These are phyloP conservation scores for Serpula lacrymans DNA, from an alignment of 768 basidiomycete genomes.

Conservation along the genomic window DNA sequence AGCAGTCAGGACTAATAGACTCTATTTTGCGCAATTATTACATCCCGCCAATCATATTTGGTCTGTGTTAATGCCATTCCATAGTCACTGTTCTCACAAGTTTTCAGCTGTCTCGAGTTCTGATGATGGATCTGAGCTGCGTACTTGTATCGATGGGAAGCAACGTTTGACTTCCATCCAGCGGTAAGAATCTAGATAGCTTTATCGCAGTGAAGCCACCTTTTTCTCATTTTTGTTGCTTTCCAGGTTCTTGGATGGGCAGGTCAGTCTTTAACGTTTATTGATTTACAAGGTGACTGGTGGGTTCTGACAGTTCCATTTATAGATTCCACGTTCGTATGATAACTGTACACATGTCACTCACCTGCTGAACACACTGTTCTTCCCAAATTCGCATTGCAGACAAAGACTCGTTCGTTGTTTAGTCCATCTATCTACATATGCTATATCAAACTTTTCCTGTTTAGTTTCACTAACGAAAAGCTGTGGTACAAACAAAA, in stretches of 20 bases:
- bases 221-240: background rate
- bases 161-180: conserved; percentile 66
- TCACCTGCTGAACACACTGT: conserved; percentile 9
- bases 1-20: conserved; percentile 61
- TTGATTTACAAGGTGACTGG: no score
- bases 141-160: conserved; percentile 70
- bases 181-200: conserved; percentile 34
- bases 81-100: background rate
- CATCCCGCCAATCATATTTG: conserved; percentile 65
- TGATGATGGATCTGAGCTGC: conserved; percentile 40
- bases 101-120: conserved; percentile 34
- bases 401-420: conserved; percentile 42
- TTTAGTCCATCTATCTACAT: background rate
- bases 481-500: conserved; percentile 36
- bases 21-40: conserved; percentile 63
- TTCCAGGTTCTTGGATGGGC: conserved; percentile 51
- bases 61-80: conserved; percentile 34
- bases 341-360: no score
- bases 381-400: background rate
- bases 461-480: conserved; percentile 26
- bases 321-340: conserved; percentile 47
- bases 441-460: background rate
- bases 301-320: no score
- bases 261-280: conserved; percentile 47
- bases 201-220: background rate